Percentiles rank a stretch among this genome's conserved stretches.
phyloP scores from a whole-genome alignment of 2,329 filamentous ascomycete genomes.

The Didymella pinodella region DNA sequence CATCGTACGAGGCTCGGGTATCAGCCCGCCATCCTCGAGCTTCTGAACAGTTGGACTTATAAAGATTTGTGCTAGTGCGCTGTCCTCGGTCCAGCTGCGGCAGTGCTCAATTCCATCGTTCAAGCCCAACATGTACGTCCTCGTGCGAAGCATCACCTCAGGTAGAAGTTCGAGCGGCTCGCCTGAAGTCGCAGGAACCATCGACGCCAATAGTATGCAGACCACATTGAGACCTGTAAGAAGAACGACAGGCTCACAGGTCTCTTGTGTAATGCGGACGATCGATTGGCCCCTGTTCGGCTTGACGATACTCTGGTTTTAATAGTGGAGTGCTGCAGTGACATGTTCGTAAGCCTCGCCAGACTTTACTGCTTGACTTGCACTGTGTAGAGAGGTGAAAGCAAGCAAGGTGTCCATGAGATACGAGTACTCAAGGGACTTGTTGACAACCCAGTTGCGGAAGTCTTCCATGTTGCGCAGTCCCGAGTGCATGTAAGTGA shows the following conservation, averaged over 20 bases:
- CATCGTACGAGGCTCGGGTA: not conserved
- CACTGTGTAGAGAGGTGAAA: not conserved
- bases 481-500: not conserved
- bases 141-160: not conserved
- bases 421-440: not conserved
- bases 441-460: not conserved
- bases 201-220: not conserved
- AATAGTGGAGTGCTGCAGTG: not conserved
- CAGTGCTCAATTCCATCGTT: not conserved
- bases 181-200: not conserved
- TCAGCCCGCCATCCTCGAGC: not conserved
- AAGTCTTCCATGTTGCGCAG: not conserved
- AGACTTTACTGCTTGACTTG: not conserved
- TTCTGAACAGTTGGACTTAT: not conserved
- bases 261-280: not conserved
- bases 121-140: not conserved
- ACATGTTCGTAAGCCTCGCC: not conserved
- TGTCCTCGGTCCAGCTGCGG: not conserved
- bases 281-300: not conserved
- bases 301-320: not conserved
- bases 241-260: not conserved
- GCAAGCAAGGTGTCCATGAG: not conserved
- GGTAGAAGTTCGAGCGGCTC: not conserved
- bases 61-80: not conserved
- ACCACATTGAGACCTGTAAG: not conserved